Evolutionary conservation across 2,329 filamentous ascomycete genomes (phyloP).

Genomic region (Trichoderma sp.): DNA sequence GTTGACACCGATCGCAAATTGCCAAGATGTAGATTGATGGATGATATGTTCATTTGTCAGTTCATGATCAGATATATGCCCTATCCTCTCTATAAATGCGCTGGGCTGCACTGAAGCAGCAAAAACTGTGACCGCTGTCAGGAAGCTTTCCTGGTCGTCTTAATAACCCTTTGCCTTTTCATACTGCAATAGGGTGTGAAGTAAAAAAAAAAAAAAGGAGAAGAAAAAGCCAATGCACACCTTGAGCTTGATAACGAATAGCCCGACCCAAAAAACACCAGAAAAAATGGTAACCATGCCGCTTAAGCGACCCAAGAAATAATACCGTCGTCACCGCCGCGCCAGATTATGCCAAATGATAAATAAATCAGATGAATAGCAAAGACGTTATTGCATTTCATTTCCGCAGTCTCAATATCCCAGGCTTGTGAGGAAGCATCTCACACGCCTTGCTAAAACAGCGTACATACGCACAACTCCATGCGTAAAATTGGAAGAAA

Average conservation of each 20-base stretch:
- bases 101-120: slow-evolving; percentile 29
- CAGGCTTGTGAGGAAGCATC: slow-evolving; percentile 3
- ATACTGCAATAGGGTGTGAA: neutral
- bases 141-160: slow-evolving; percentile 11
- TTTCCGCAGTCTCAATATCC: slow-evolving; percentile 8
- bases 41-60: slow-evolving; percentile 24
- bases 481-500: neutral
- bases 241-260: neutral
- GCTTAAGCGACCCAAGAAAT: slow-evolving; percentile 1
- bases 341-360: slow-evolving; percentile 37
- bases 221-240: slow-evolving; percentile 8
- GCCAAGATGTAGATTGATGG: neutral
- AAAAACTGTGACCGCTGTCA: slow-evolving; percentile 28
- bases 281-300: slow-evolving; percentile 6
- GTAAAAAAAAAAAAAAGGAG: slow-evolving; percentile 4
- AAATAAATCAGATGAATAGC: slow-evolving; percentile 29
- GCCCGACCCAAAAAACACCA: slow-evolving; percentile 16
- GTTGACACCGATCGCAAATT: neutral
- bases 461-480: slow-evolving; percentile 16
- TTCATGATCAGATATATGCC: slow-evolving; percentile 11
- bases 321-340: slow-evolving; percentile 30
- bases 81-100: slow-evolving; percentile 26
- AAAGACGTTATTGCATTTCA: slow-evolving; percentile 16
- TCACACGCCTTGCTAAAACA: slow-evolving; percentile 9
- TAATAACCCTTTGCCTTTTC: neutral